Evolutionary conservation across 768 basidiomycete species (phyloP).

Genomic region (Pisolithus microcarpus): DNA sequence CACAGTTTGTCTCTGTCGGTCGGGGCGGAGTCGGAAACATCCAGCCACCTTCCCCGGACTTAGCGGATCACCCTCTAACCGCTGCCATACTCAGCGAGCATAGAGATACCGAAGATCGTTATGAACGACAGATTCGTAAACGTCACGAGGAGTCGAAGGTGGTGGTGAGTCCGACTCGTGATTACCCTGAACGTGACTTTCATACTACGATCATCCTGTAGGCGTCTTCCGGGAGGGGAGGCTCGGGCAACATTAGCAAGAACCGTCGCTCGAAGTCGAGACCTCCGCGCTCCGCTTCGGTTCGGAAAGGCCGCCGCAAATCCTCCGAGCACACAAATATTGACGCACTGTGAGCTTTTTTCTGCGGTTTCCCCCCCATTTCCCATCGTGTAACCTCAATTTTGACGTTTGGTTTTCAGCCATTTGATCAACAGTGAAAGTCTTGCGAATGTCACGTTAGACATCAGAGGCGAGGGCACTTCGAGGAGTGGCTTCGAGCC

Average conservation of each 20-base stretch:
- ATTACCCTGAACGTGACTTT: background rate
- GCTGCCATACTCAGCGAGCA: constrained; percentile 18
- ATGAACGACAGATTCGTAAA: constrained; percentile 13
- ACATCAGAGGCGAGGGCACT: background rate
- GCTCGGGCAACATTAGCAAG: constrained; percentile 20
- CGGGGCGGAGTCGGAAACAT: constrained; percentile 23
- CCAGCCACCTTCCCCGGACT: constrained; percentile 1
- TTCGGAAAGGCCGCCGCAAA: constrained; percentile 8
- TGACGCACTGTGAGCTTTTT: background rate
- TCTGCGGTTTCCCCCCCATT: too few species aligned
- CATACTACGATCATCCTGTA: background rate
- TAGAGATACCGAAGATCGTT: constrained; percentile 6
- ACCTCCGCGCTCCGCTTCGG: background rate
- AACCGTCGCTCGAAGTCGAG: constrained; percentile 8
- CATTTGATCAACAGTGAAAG: background rate
- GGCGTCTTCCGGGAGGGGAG: constrained; percentile 23
- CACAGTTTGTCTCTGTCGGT: constrained; percentile 17
- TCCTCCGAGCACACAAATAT: background rate
- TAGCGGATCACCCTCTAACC: constrained; percentile 16
- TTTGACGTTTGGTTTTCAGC: background rate
- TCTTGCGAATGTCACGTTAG: background rate
- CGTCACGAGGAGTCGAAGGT: constrained; percentile 10
- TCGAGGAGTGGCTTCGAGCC: background rate
- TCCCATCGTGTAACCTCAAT: background rate
- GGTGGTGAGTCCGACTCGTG: constrained; percentile 8